Percentiles rank a stretch among this genome's conserved stretches.
These are phyloP conservation scores for Spathaspora hagerdaliae DNA, from an alignment of 805 yeast species.

Conservation along the genomic window DNA sequence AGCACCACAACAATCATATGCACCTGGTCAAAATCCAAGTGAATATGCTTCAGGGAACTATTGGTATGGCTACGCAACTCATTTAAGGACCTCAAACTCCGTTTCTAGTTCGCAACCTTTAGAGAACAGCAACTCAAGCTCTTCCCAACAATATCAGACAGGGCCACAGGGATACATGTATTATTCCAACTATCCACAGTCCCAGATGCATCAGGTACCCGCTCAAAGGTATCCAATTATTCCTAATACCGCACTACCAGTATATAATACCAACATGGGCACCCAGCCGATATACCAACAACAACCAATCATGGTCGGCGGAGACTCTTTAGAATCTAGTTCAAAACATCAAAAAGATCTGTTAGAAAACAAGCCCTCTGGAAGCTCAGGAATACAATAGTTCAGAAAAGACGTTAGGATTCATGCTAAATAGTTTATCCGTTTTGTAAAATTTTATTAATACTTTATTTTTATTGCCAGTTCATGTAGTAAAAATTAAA, in stretches of 20 bases:
- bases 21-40: constrained; percentile 1
- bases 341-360: background rate
- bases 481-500: too few species aligned
- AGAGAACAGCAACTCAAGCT: background rate
- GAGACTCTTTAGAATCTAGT: background rate
- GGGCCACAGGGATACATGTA: constrained; percentile 4
- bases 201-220: background rate
- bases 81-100: constrained; percentile 2
- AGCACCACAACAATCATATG: background rate
- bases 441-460: too few species aligned
- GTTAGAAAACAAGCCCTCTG: background rate
- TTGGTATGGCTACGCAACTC: constrained; percentile 9
- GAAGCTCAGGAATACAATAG: background rate
- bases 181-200: background rate
- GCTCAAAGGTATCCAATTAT: background rate
- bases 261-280: background rate
- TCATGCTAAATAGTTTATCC: background rate
- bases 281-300: background rate
- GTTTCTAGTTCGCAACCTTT: background rate
- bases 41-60: constrained; percentile 7
- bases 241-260: background rate
- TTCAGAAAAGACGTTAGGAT: background rate
- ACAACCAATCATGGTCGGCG: background rate
- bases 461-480: too few species aligned
- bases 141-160: background rate